phyloP scores from a whole-genome alignment of 208 protist genomes.

The Wallacemonas sp. region DNA sequence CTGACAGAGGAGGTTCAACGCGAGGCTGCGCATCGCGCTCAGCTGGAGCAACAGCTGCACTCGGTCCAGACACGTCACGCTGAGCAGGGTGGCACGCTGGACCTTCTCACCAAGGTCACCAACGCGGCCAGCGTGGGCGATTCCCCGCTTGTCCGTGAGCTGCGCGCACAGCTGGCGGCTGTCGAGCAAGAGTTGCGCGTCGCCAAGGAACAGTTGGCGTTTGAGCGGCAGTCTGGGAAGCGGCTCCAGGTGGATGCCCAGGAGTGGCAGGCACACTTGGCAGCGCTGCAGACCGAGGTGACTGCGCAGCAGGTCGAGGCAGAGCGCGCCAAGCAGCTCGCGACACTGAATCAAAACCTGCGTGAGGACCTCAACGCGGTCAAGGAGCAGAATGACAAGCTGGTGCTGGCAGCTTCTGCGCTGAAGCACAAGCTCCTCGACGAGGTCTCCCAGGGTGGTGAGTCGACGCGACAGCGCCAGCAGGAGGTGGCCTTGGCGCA shows the following conservation, averaged over 20 bases:
- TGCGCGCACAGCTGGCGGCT: conserved; percentile 57
- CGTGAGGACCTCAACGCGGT: conserved; percentile 57
- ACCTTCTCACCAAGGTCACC: conserved; percentile 41
- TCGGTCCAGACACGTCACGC: conserved; percentile 37
- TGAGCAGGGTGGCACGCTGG: conserved; percentile 65
- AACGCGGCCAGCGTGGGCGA: conserved; percentile 22
- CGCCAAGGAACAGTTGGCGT: conserved; percentile 53
- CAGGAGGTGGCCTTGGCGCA: conserved; percentile 84
- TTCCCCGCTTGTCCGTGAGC: conserved; percentile 57
- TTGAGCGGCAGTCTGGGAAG: conserved; percentile 45
- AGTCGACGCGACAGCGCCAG: conserved; percentile 53
- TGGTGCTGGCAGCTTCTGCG: conserved; percentile 73
- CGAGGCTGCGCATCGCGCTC: conserved; percentile 36
- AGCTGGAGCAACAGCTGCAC: conserved; percentile 49
- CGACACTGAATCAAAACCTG: conserved; percentile 65
- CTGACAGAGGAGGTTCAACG: conserved; percentile 66
- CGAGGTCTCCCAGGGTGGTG: conserved; percentile 55
- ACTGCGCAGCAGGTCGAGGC: conserved; percentile 55
- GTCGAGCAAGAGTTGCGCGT: conserved; percentile 56
- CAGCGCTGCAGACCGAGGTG: conserved; percentile 56
- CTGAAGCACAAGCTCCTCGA: conserved; percentile 81
- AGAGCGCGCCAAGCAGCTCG: conserved; percentile 55
- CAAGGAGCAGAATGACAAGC: conserved; percentile 82
- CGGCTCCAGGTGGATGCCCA: conserved; percentile 56
- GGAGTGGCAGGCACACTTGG: conserved; percentile 66